A percentile compares a stretch with the other conserved stretches of the same genome.
These are phyloP conservation scores for Paramecium pentaurelia DNA, from an alignment of 73 alveolate genomes.

Conservation along the genomic window DNA sequence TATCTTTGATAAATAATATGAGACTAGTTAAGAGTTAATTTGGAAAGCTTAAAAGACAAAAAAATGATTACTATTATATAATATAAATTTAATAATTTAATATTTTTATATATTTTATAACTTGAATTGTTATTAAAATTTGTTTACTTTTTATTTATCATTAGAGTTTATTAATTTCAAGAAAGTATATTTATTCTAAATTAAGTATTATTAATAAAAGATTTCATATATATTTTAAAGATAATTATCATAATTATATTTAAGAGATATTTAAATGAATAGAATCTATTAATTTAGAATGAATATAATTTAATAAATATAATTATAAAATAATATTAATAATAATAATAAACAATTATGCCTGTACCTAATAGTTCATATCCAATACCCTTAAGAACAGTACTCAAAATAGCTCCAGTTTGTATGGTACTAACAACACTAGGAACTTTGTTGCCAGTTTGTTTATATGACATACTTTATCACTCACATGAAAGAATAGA, in stretches of 20 bases:
- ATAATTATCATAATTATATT: not conserved
- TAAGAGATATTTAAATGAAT: not conserved
- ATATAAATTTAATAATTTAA: not conserved
- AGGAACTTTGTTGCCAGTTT: constrained; percentile 45
- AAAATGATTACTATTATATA: not conserved
- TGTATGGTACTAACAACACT: constrained; percentile 42
- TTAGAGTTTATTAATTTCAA: not conserved
- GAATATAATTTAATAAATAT: not conserved
- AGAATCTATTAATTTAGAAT: not conserved
- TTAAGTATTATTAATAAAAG: not conserved
- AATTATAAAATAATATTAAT: not conserved
- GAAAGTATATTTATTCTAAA: not conserved
- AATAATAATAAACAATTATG: not conserved
- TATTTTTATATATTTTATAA: not conserved
- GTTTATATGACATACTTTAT: constrained; percentile 46
- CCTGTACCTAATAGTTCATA: constrained; percentile 34
- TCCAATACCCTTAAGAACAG: constrained; percentile 57
- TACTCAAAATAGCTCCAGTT: constrained; percentile 57
- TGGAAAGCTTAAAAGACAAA: not conserved
- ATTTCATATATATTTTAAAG: not conserved
- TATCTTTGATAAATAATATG: not conserved
- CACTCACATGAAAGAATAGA: constrained; percentile 61
- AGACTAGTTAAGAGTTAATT: not conserved
- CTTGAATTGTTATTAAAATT: no score
- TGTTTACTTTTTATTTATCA: not conserved